A percentile compares a stretch with the other conserved stretches of the same genome.
These are phyloP conservation scores for Penicillium herquei DNA, from an alignment of 495 filamentous ascomycete species.

Conservation along the genomic window DNA sequence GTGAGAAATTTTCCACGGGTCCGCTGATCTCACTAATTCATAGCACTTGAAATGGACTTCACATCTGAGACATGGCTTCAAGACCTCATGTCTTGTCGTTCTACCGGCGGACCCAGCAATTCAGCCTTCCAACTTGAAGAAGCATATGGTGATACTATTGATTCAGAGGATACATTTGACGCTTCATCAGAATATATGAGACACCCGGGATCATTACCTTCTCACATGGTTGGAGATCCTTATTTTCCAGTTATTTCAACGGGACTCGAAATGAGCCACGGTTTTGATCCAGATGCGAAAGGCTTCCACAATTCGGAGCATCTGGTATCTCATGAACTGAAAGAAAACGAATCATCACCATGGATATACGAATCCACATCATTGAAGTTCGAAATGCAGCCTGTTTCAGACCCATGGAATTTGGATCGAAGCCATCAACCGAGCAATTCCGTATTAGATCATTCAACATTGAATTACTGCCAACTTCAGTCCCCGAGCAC, in stretches of 20 bases:
- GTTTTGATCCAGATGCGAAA: not conserved
- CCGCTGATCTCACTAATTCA: not conserved
- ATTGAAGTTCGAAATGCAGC: not conserved
- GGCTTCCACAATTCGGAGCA: not conserved
- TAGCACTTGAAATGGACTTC: constrained; percentile 26
- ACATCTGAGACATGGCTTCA: constrained; percentile 32
- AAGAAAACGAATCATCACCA: not conserved
- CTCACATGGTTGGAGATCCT: not conserved
- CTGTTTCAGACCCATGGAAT: constrained; percentile 2
- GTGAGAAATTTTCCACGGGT: not conserved
- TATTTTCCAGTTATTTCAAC: not conserved
- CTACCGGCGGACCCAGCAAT: constrained; percentile 6
- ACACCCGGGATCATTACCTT: not conserved
- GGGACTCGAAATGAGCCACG: not conserved
- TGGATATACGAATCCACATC: not conserved
- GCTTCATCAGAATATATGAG: constrained; percentile 3
- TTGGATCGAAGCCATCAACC: not conserved
- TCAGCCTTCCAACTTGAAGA: not conserved
- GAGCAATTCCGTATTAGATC: not conserved
- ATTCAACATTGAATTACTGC: not conserved
- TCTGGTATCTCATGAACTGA: not conserved
- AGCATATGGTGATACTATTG: constrained; percentile 4
- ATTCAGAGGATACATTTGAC: constrained; percentile 15
- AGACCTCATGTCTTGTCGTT: constrained; percentile 24
- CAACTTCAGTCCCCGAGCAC: constrained; percentile 6